phyloP scores from a whole-genome alignment of 305 asterid genomes.

The Solanum hybrid region DNA sequence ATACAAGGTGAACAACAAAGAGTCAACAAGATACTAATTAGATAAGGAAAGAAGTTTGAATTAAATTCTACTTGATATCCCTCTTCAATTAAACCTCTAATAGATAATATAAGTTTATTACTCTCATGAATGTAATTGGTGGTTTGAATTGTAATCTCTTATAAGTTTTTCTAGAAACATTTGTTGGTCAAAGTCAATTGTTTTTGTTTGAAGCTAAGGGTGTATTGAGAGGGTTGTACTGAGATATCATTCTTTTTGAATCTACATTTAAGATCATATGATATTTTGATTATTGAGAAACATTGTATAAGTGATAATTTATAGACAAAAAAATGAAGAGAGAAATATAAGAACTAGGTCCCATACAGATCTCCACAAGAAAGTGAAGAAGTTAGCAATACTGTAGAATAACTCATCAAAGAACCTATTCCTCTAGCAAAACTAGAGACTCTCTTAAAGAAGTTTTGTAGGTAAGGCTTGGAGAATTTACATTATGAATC shows the following conservation, averaged over 20 bases:
- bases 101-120: too few species aligned
- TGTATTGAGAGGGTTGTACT: too few species aligned
- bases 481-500: neutral
- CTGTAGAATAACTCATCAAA: neutral
- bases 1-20: neutral
- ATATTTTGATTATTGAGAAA: neutral
- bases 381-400: neutral
- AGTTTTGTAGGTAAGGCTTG: neutral
- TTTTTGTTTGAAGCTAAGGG: too few species aligned
- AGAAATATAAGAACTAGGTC: neutral
- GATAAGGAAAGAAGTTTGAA: neutral
- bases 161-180: neutral
- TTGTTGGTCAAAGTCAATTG: neutral
- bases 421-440: neutral
- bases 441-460: neutral
- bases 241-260: too few species aligned
- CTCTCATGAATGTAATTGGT: neutral
- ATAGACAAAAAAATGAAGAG: neutral
- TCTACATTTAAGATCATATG: neutral
- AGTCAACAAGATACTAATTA: neutral
- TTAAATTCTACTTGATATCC: neutral
- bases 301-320: neutral
- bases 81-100: neutral
- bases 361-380: neutral
- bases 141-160: neutral